Base-by-base conservation (phyloP, 768 basidiomycete species). In the Pleurotus platypus region DNA sequence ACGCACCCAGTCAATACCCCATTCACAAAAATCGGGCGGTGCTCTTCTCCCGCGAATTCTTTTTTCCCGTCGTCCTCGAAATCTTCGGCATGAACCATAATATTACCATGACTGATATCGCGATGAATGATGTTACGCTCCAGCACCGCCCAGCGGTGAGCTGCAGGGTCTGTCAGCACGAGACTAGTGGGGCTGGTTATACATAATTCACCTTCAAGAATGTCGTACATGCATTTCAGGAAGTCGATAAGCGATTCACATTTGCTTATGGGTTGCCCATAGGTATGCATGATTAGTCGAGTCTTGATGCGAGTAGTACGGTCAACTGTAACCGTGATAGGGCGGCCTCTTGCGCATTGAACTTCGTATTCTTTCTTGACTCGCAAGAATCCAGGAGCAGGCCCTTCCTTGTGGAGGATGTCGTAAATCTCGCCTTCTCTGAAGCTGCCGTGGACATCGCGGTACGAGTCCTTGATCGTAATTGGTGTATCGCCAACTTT, bases 361-460 rank as follows among this genome's bases (percentile, higher is more conserved):
- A 30, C 27, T 7, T 30, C 27, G 27, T 30, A 30, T 30, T 30
- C 27, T 30, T 30, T 30, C 27, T 30, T 6, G 5, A 30, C 8
- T 30, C 8, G 27, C 27, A 30, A 5, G 27, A 30, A 30, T 9
- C 46, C 46, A 24, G 46, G 46, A 26, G 46, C 24, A 1, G 46
- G 18, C 13, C 24, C 24, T 13, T 53, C 50, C 16, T 13, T 22
- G 27, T 54, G 57, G 2, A 58, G 42, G 16, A 53, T n/a, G 43
- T 58, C 51, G 35, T 53, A 58, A 18, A 54, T 22, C 9, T 37
- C 40, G 35, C 39, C 50, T 47, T 58, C 57, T 38, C 54, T 38
- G 20, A 39, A 46, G 12, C 42, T 38, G 16, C 26, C 39, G 51
- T 47, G 40, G 3, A 3, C 35, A 15, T 46, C 38, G 11, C 35